These are phyloP conservation scores for Pistacia vera DNA, from an alignment of 345 rosid genomes.

Conservation along the genomic window DNA sequence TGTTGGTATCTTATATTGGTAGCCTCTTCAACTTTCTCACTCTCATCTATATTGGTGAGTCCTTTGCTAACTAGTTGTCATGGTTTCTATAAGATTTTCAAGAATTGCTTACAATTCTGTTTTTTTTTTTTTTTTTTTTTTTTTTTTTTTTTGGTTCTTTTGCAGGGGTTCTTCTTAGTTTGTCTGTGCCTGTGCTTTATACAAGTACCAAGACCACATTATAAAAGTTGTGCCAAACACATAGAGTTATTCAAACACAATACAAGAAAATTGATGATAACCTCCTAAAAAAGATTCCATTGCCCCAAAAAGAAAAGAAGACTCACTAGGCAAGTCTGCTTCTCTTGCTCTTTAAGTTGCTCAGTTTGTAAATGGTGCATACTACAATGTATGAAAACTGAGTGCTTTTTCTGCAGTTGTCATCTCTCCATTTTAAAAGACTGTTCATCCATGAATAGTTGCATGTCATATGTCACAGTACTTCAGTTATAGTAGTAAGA, in stretches of 20 bases:
- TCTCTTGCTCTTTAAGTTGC: neutral
- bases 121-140: neutral
- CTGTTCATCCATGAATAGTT: neutral
- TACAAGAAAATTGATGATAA: conserved; percentile 57
- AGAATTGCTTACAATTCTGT: conserved; percentile 1
- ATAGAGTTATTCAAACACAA: conserved; percentile 52
- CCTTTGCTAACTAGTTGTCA: neutral
- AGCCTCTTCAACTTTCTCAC: conserved; percentile 76
- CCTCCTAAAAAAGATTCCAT: conserved; percentile 51
- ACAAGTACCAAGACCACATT: conserved; percentile 68
- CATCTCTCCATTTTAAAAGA: neutral
- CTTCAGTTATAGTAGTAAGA: neutral
- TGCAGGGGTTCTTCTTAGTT: conserved; percentile 72
- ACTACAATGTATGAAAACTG: neutral
- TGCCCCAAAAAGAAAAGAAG: conserved; percentile 68
- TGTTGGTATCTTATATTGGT: conserved; percentile 64
- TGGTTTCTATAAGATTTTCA: neutral
- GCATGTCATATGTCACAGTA: neutral
- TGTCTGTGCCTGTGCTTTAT: conserved; percentile 69
- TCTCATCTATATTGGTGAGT: conserved; percentile 78
- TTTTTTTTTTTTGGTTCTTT: neutral
- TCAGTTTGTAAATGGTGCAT: neutral
- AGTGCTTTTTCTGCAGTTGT: neutral
- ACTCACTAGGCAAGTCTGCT: conserved; percentile 57
- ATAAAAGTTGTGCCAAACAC: conserved; percentile 53